These are phyloP conservation scores for Cylindrodendrum hubeiense DNA, from an alignment of 2,329 filamentous ascomycete genomes.

Conservation along the genomic window DNA sequence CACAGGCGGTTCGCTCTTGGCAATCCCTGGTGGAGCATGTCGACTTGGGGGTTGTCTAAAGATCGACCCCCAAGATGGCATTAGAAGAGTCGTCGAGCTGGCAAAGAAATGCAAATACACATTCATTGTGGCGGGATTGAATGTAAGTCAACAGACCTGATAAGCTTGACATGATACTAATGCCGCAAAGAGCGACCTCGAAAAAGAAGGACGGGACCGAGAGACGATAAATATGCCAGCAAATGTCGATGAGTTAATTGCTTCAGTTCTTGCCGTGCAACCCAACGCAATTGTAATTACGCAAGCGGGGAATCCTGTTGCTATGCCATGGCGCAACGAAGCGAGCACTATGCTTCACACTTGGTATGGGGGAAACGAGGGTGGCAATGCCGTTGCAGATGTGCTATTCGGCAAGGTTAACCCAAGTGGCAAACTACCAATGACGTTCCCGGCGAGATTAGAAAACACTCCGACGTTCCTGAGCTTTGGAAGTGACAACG, in stretches of 20 bases:
- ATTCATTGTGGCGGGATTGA: conserved; percentile 25
- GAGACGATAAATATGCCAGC: conserved; percentile 27
- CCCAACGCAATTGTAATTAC: conserved; percentile 24
- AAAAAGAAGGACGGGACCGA: conserved; percentile 32
- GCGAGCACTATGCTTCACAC: conserved; percentile 26
- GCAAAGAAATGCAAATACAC: conserved; percentile 25
- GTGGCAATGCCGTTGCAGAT: conserved; percentile 29
- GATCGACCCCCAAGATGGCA: conserved; percentile 16
- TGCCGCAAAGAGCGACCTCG: too few species aligned
- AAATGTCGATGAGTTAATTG: conserved; percentile 25
- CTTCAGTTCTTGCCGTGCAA: conserved; percentile 16
- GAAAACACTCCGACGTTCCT: conserved; percentile 24
- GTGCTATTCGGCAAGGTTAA: conserved; percentile 16
- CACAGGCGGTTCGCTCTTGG: conserved; percentile 17
- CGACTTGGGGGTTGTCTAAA: conserved; percentile 31
- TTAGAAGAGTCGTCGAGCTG: conserved; percentile 6
- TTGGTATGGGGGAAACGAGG: conserved; percentile 33
- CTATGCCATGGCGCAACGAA: conserved; percentile 28
- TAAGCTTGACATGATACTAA: too few species aligned
- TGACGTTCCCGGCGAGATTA: conserved; percentile 20
- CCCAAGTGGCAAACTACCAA: conserved; percentile 14
- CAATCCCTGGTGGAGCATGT: conserved; percentile 33
- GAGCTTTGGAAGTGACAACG: conserved; percentile 28
- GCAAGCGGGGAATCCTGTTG: conserved; percentile 28
- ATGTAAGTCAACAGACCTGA: too few species aligned